A percentile compares a stretch with the other conserved stretches of the same genome.
Conservation (phyloP, 148 eudicot species). For the Gaultheria prostrata region DNA sequence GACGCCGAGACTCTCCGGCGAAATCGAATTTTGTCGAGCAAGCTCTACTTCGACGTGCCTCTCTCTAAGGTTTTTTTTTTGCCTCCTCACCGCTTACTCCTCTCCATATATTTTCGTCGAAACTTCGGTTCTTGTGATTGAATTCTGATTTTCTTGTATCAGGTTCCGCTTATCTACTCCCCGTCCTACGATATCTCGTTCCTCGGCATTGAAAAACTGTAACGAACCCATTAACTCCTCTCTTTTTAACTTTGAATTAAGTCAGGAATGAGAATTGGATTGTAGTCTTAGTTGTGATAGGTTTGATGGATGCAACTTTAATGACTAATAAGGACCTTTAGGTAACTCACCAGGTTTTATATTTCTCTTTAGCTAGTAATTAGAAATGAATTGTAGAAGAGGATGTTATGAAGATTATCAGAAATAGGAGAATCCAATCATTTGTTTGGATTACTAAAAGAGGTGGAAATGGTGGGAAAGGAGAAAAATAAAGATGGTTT, state of each 20-base stretch:
- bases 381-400: background rate
- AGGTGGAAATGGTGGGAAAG: background rate
- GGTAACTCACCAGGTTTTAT: background rate
- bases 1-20: conserved; percentile 45
- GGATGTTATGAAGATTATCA: background rate
- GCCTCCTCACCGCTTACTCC: background rate
- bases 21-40: conserved; percentile 70
- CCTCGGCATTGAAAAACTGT: conserved; percentile 88
- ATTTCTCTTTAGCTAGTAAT: background rate
- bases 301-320: background rate
- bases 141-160: background rate
- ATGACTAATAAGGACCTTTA: background rate
- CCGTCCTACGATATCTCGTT: conserved; percentile 72
- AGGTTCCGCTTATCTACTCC: conserved; percentile 91
- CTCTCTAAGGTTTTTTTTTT: conserved; percentile 48
- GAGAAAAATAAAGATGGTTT: background rate
- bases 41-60: conserved; percentile 77
- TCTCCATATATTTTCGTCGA: background rate
- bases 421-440: background rate
- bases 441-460: background rate
- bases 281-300: background rate
- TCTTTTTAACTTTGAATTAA: background rate
- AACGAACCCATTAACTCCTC: conserved; percentile 17
- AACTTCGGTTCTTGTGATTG: background rate
- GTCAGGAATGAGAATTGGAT: background rate